phyloP scores from a whole-genome alignment of 768 basidiomycete genomes.

The Lactarius hatsudake region DNA sequence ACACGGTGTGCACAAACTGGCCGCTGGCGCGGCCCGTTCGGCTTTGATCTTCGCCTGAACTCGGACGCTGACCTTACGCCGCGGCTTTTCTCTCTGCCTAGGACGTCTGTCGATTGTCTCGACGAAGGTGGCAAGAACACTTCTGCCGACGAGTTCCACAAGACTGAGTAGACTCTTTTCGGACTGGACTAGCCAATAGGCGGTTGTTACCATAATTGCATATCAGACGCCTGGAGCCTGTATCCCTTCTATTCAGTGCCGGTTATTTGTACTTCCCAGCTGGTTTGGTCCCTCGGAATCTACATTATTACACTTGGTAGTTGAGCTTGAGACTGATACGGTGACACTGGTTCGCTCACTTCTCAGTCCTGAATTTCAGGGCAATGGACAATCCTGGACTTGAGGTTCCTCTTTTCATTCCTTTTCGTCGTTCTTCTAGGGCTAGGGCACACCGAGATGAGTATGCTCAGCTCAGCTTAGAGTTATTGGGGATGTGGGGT shows the following conservation, averaged over 20 bases:
- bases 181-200: not conserved
- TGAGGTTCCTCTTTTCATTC: not conserved
- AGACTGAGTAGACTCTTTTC: conserved; percentile 12
- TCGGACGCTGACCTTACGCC: conserved; percentile 19
- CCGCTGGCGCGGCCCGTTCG: conserved; percentile 32
- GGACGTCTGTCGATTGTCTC: conserved; percentile 11
- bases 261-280: conserved; percentile 7
- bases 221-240: not conserved
- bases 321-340: not conserved
- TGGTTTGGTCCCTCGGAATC: conserved; percentile 4
- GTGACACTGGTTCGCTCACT: not conserved
- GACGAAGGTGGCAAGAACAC: conserved; percentile 4
- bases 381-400: not conserved
- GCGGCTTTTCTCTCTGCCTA: conserved; percentile 24
- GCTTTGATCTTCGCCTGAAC: conserved; percentile 21
- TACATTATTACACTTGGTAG: not conserved
- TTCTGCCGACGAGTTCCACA: conserved; percentile 3
- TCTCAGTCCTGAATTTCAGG: not conserved
- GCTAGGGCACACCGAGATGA: no score
- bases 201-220: not conserved
- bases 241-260: not conserved
- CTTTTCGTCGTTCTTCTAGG: not conserved
- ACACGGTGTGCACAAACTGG: conserved; percentile 39
- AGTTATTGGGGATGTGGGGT: not conserved
- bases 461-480: not conserved